Evolutionary conservation across 257 asterid species (phyloP), one percentile per base, ranked within the genome.

Genomic region (Solanum tacnaense): DNA sequence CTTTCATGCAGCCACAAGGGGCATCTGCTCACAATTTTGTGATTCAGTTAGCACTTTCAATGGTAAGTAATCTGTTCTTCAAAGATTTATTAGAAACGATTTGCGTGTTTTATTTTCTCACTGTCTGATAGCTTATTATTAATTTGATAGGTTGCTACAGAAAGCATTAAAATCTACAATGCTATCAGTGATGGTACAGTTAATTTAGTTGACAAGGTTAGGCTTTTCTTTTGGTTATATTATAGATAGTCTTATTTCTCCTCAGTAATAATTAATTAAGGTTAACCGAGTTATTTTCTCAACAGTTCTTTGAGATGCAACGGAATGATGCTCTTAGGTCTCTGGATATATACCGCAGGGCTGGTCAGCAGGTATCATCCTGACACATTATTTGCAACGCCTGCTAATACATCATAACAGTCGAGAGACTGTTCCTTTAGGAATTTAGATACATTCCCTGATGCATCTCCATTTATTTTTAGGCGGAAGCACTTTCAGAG

Each of bases 271-370:
- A 20, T 7, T 89, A 68, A 85, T 44, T 65, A 84, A 71, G 68
- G 72, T 88, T 87, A 88, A 68, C 87, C 38, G 70, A 49, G 82
- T 83, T 83, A 90, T n/a, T 31, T 89, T 89, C 89, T 76, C 78
- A 58, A 81, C 92, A 97, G 99, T 97, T 97, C 92, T 97, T 97
- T 89, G 99, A 97, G 96, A 97, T 97, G 99, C 98, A 96, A 95
- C 97, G 94, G 86, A 92, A 90, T 84, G 99, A 97, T 91, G 99
- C 99, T 90, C 91, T 95, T 35, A 96, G 93, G 91, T 96, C 99
- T 74, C 88, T 97, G 93, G 99, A 96, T 88, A 92, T 96, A 93
- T 97, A 97, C 88, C 90, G 93, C 81, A 93, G 98, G 92, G 96
- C 99, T 39, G 95, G 99, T 38, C 95, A 90, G 88, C 99, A 97